These are phyloP conservation scores for Fibroporia radiculosa DNA, from an alignment of 768 basidiomycete species.

Conservation along the genomic window DNA sequence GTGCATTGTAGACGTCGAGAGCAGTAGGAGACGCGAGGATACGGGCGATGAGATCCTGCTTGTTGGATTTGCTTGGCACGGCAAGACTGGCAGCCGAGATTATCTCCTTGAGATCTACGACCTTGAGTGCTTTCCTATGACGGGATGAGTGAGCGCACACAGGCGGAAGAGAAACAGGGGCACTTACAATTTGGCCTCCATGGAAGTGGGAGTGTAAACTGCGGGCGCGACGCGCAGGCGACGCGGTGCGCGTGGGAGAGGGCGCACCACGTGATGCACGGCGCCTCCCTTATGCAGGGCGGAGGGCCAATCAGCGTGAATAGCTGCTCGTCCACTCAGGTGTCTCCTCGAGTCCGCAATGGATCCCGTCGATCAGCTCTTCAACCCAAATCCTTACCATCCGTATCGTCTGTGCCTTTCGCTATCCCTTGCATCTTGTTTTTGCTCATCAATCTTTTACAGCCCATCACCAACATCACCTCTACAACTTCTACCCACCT, in stretches of 20 bases:
- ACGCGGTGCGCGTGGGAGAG: slow-evolving; percentile 2
- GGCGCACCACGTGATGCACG: not conserved
- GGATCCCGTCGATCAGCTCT: slow-evolving; percentile 55
- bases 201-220: slow-evolving; percentile 14
- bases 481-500: slow-evolving; percentile 17
- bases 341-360: slow-evolving; percentile 19
- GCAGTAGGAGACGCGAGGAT: slow-evolving; percentile 48
- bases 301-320: slow-evolving; percentile 5
- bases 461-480: slow-evolving; percentile 11
- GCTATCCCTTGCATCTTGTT: slow-evolving; percentile 6
- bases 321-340: slow-evolving; percentile 11
- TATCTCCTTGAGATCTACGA: slow-evolving; percentile 60
- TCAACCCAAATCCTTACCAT: slow-evolving; percentile 48
- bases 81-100: slow-evolving; percentile 43
- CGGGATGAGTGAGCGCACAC: slow-evolving; percentile 2
- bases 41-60: slow-evolving; percentile 57
- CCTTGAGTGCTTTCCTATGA: slow-evolving; percentile 55
- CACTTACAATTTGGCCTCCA: slow-evolving; percentile 35
- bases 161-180: not conserved
- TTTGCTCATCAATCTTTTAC: slow-evolving; percentile 16
- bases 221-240: slow-evolving; percentile 2
- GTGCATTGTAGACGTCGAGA: slow-evolving; percentile 37
- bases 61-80: slow-evolving; percentile 51
- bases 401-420: slow-evolving; percentile 28
- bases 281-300: too few species aligned